These are phyloP conservation scores for Limtongozyma cylindracea DNA, from an alignment of 805 yeast genomes.

Conservation along the genomic window DNA sequence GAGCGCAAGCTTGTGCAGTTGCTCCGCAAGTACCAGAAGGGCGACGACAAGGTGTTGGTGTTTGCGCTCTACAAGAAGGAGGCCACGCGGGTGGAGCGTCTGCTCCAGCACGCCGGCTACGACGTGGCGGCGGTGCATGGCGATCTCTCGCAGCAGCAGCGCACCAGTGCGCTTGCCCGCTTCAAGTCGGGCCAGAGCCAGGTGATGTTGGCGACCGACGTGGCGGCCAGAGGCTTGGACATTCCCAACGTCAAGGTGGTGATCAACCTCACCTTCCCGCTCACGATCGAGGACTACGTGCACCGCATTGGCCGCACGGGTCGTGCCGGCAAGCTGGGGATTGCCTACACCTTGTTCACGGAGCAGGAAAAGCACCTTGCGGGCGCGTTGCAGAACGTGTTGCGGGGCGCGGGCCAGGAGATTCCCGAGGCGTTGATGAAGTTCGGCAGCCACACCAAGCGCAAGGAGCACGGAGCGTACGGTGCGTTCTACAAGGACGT, in stretches of 20 bases:
- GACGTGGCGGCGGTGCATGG: neutral
- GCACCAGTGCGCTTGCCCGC: neutral
- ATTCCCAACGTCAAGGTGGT: conserved; percentile 1
- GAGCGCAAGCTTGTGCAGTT: neutral
- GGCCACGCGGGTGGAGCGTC: neutral
- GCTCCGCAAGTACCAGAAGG: conserved; percentile 5
- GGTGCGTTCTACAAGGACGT: conserved; percentile 95
- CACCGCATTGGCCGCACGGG: neutral
- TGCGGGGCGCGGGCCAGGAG: neutral
- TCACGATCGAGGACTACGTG: neutral
- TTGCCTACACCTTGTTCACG: neutral
- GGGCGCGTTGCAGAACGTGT: neutral
- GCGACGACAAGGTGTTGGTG: conserved; percentile 63
- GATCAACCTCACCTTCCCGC: neutral
- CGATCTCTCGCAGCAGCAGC: neutral
- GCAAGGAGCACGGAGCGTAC: conserved; percentile 92
- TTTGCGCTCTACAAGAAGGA: conserved; percentile 49
- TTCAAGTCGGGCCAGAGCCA: neutral
- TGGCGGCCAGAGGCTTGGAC: neutral
- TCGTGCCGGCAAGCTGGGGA: neutral
- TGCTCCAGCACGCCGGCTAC: neutral
- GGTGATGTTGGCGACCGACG: neutral
- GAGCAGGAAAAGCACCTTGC: conserved; percentile 1
- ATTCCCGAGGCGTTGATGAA: neutral
- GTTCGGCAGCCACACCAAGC: conserved; percentile 94